Base-by-base conservation (phyloP, 345 rosid genomes). In the Dimocarpus longan region DNA sequence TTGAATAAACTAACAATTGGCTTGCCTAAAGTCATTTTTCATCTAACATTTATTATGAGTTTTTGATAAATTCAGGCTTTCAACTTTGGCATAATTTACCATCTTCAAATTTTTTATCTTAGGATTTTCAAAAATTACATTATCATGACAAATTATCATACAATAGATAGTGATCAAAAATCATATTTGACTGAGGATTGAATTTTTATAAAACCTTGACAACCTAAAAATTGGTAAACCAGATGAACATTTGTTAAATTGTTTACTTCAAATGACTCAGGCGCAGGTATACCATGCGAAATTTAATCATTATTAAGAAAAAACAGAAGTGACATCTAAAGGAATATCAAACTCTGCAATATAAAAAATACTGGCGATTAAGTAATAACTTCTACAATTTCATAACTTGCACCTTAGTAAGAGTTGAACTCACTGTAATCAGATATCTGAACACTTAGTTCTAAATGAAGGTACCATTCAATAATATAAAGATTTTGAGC, bases 401-500 rank as follows among this genome's bases (percentile, higher is more conserved):
- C 76, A 57, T 37, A 39, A 39, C 9, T 59, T 19, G 46, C 64
- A 50, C 52, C 24, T 6, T 22, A 11, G 7, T 66, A 32, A 52
- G 18, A 6, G n/a, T 67, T 16, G 52, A 19, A 56, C 19, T n/a
- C 37, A 68, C 21, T 52, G 8, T 13, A 76, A 32, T 37, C 79
- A 68, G 28, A 28, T 64, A 57, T 54, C 79, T 57, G 78, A 77
- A 54, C 37, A 76, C 68, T 80, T 56, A 59, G 70, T 43, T 68
- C 54, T 63, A 18, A 67, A 50, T 6, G 16, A 70, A 62, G 39
- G 52, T 48, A 67, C 19, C 16, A 42, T 22, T 40, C 24, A 68
- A 68, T 46, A 70, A 63, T 54, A 22, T 78, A 79, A 44, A 78
- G 28, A 75, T 69, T 73, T 84, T 76, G 77, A 75, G 83, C 78